A percentile compares a stretch with the other conserved stretches of the same genome.
Evolutionary conservation across 23 red algal genomes (phyloP).

Genomic region (Gracilariopsis chorda): DNA sequence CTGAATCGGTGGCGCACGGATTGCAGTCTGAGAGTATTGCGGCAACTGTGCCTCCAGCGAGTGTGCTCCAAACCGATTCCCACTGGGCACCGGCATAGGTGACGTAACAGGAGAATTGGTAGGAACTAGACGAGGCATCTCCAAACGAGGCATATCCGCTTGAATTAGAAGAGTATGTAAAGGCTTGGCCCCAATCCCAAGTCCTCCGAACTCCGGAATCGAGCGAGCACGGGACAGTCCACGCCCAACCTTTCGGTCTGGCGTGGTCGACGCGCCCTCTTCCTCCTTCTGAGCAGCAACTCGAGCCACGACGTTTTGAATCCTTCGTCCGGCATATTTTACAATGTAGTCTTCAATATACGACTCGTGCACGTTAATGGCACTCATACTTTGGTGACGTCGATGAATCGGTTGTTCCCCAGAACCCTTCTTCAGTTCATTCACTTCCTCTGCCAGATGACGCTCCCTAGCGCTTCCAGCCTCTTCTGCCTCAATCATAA

Average conservation of each 20-base stretch:
- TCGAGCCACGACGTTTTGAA: slow-evolving; percentile 25
- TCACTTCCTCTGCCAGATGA: slow-evolving; percentile 21
- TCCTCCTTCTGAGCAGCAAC: slow-evolving; percentile 30
- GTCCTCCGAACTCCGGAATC: slow-evolving; percentile 53
- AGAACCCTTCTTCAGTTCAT: background rate
- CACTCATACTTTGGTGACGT: slow-evolving; percentile 52
- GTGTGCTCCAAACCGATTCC: background rate
- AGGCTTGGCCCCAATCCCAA: slow-evolving; percentile 31
- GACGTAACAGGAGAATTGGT: background rate
- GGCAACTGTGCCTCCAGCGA: slow-evolving; percentile 22
- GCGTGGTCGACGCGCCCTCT: background rate
- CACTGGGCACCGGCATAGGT: background rate
- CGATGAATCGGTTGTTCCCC: slow-evolving; percentile 11
- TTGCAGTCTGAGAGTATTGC: background rate
- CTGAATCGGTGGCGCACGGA: slow-evolving; percentile 23
- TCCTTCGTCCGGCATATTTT: slow-evolving; percentile 48
- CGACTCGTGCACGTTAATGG: slow-evolving; percentile 24
- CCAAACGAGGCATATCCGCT: background rate
- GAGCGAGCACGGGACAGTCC: slow-evolving; percentile 20
- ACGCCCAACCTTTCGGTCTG: background rate
- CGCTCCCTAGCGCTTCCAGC: slow-evolving; percentile 44
- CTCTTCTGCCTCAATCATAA: slow-evolving; percentile 61
- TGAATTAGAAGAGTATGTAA: slow-evolving; percentile 27
- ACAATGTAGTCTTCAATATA: slow-evolving; percentile 49
- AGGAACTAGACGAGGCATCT: background rate